Conservation (phyloP, 1,139 yeast genomes). For the Hansenula sp. region DNA sequence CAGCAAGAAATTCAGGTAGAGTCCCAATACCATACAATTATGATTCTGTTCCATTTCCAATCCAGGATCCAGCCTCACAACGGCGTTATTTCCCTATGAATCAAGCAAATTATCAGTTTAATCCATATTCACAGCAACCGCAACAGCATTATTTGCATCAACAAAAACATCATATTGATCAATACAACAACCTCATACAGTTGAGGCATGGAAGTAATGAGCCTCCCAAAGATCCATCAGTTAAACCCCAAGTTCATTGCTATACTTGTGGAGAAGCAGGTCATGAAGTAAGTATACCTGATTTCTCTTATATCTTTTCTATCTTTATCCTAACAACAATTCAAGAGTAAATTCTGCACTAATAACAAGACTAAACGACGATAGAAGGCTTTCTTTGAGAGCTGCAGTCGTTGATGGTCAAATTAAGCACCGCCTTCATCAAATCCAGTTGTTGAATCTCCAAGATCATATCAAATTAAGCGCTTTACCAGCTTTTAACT, state of each 20-base stretch:
- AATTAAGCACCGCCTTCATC: too few species aligned
- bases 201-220: background rate
- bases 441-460: too few species aligned
- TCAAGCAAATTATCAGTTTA: background rate
- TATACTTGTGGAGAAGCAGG: slow-evolving; percentile 9
- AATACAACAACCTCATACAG: background rate
- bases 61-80: background rate
- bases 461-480: too few species aligned
- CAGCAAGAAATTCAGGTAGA: background rate
- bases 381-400: too few species aligned
- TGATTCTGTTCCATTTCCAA: background rate
- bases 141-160: slow-evolving; percentile 3
- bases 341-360: too few species aligned
- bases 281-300: background rate
- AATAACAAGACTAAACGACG: too few species aligned
- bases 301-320: background rate
- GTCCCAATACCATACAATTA: background rate
- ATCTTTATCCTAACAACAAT: too few species aligned
- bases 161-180: slow-evolving; percentile 1
- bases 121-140: slow-evolving; percentile 4
- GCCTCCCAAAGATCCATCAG: too few species aligned
- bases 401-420: too few species aligned
- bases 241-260: slow-evolving; percentile 2
- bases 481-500: too few species aligned
- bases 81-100: slow-evolving; percentile 3